Percentiles rank a stretch among this genome's conserved stretches.
phyloP scores from a whole-genome alignment of 73 alveolate genomes.

The Paramecium primaurelia region DNA sequence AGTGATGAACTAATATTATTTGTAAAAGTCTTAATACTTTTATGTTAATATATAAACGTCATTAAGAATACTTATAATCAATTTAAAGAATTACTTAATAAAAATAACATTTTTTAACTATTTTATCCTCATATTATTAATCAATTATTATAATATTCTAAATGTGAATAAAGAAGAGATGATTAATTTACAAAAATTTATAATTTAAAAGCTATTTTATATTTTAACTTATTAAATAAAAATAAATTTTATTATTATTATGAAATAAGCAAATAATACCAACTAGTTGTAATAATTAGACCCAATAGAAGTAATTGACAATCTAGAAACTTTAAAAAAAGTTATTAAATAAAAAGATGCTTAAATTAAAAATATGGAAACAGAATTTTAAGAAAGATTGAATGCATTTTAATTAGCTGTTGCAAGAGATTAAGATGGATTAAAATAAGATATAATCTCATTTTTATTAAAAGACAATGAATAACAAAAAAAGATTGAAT shows the following conservation, averaged over 20 bases:
- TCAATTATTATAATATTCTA: not conserved
- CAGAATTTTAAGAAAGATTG: not conserved
- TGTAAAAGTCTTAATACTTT: not conserved
- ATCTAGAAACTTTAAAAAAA: not conserved
- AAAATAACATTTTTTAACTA: not conserved
- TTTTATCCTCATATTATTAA: not conserved
- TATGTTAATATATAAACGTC: not conserved
- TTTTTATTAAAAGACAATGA: conserved; percentile 12
- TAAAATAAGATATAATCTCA: not conserved
- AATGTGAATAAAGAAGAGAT: not conserved
- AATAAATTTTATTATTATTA: not conserved
- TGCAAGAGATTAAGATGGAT: conserved; percentile 32
- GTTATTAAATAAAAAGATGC: not conserved
- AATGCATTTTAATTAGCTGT: not conserved
- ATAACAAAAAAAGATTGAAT: not conserved
- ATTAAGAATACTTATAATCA: not conserved
- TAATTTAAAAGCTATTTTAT: not conserved
- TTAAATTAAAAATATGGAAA: not conserved
- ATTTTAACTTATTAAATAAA: not conserved
- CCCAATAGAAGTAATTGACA: not conserved
- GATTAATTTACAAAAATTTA: not conserved
- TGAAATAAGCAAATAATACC: not conserved
- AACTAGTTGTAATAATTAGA: not conserved
- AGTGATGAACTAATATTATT: not conserved
- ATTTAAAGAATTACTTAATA: too few species aligned